A percentile compares a stretch with the other conserved stretches of the same genome.
Conservation (phyloP, 2,329 filamentous ascomycete species). For the Lachnum nothofagi region DNA sequence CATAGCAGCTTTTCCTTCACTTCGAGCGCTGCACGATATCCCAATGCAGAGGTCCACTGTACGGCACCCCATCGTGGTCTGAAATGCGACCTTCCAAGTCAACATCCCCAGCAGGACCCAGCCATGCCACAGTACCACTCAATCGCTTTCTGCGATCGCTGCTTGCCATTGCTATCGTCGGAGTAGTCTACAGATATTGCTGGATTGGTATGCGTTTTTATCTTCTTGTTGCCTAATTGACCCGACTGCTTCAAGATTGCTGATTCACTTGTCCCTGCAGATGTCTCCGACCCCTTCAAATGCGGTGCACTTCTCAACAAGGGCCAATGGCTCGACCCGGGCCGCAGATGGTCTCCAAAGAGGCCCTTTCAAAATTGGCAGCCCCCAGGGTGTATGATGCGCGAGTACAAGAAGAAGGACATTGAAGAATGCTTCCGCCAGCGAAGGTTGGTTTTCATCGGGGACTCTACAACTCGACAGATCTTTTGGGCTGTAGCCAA, state of each 20-base stretch:
- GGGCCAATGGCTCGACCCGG: constrained; percentile 45
- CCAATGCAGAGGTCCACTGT: neutral
- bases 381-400: constrained; percentile 54
- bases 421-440: constrained; percentile 48
- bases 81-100: constrained; percentile 3
- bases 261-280: constrained; percentile 16
- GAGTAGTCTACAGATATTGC: constrained; percentile 30
- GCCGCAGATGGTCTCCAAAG: constrained; percentile 26
- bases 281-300: constrained; percentile 45
- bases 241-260: neutral
- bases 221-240: neutral
- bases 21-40: neutral
- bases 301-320: constrained; percentile 47
- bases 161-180: constrained; percentile 19
- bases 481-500: constrained; percentile 54
- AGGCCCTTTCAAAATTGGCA: constrained; percentile 49
- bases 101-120: constrained; percentile 2
- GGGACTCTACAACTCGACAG: constrained; percentile 56
- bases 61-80: neutral
- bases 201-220: constrained; percentile 24
- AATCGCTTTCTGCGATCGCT: constrained; percentile 20
- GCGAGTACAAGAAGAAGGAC: constrained; percentile 48
- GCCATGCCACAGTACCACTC: constrained; percentile 1
- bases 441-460: constrained; percentile 53
- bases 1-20: neutral